Evolutionary conservation across 2,329 filamentous ascomycete species (phyloP), one percentile per base, ranked within the genome.

Genomic region (Fusarium austroafricanum): DNA sequence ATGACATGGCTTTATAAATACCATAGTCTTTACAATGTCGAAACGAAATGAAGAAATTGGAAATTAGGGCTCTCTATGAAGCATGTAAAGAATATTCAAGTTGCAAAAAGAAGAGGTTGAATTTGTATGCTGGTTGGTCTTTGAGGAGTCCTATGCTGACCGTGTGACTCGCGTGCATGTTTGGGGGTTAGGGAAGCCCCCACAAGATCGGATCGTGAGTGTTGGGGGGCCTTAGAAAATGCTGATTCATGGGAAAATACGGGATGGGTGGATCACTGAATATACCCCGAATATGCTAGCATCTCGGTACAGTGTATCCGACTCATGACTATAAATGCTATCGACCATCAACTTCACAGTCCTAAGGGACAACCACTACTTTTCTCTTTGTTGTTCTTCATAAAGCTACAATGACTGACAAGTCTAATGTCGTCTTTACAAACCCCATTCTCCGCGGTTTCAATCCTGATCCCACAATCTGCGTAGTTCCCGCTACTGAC

Each of bases 371-470:
- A 3, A 28, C 9, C 39, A 6, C 21, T 6, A 7, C 15, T 15
- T 10, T 50, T 12, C 4, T 10, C 21, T 12, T 18, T 9, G 4
- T 20, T 23, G 8, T 20, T 20, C 4, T 6, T n/a, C n/a, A 28
- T 1, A 8, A 4, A 37, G 17, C 8, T 10, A 56, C 7, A 6
- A 72, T 73, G 67, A 5, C 43, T 37, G 14, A 21, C 8, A 10
- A 21, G 42, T 37, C 52, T 6, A 10, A 10, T 6, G 18, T 57
- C 6, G 64, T 55, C n/a, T 81, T 80, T 56, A 63, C 63, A n/a
- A 82, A 89, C 70, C 87, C 87, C 3, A 82, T 89, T 20, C 79
- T 89, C 38, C 80, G 81, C 3, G 87, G 87, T 23, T 89, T 88
- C 78, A 89, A 89, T 56, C 86, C 87, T 8, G 88, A 90, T 65